Percentiles rank a stretch among this genome's conserved stretches.
Evolutionary conservation across 805 yeast species (phyloP).

Genomic region (Yarrowia yakushimensis): DNA sequence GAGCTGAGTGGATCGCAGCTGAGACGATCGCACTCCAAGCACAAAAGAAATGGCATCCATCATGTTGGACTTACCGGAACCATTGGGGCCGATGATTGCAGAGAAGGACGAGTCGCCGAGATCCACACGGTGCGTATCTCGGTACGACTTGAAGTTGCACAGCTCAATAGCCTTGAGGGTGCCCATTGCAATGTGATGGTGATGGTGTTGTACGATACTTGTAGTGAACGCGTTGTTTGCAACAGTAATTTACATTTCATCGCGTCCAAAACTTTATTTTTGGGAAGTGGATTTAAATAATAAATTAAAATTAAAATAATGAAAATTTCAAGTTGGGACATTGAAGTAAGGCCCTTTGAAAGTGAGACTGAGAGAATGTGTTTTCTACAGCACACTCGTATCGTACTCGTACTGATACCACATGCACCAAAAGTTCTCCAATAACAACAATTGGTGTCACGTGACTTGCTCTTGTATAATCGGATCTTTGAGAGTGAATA

Average conservation of each 20-base stretch:
- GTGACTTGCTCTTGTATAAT: no score
- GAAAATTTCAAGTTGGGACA: no score
- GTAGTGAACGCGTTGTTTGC: background rate
- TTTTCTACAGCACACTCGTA: no score
- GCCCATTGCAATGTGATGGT: conserved; percentile 58
- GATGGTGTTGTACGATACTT: background rate
- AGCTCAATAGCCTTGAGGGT: conserved; percentile 73
- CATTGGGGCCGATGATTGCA: conserved; percentile 96
- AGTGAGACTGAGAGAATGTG: no score
- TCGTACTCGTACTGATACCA: no score
- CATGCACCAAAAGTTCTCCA: no score
- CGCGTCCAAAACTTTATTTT: conserved; percentile 1
- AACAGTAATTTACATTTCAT: background rate
- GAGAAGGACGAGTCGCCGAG: conserved; percentile 80
- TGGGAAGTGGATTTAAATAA: background rate
- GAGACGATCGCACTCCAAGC: conserved; percentile 72
- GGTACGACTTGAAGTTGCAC: conserved; percentile 86
- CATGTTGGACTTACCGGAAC: conserved; percentile 95
- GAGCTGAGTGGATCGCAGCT: conserved; percentile 68
- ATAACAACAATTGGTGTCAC: no score
- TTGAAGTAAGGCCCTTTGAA: no score
- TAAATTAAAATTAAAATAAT: background rate
- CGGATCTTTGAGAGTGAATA: no score
- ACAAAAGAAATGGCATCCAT: conserved; percentile 97
- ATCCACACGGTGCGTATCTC: conserved; percentile 70